Evolutionary conservation across 129 eudicot species (phyloP).

Genomic region (Heracleum sosnowskyi): DNA sequence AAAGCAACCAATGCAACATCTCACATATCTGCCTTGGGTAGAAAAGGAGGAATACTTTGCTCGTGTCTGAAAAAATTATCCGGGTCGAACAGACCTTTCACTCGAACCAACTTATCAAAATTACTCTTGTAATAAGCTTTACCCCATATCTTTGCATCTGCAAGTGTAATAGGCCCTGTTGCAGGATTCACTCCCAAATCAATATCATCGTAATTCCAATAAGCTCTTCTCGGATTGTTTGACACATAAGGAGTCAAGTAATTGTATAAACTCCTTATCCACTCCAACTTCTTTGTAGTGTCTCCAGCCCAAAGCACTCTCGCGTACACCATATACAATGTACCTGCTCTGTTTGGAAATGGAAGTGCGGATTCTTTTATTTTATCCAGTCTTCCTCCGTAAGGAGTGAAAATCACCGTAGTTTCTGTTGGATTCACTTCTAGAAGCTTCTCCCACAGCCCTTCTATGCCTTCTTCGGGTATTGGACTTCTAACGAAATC

Average conservation of each 20-base stretch:
- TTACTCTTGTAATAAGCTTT: not conserved
- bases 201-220: conserved; percentile 5
- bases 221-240: not conserved
- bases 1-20: not conserved
- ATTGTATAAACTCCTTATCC: not conserved
- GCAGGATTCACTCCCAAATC: conserved; percentile 4
- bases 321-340: conserved; percentile 2
- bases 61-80: conserved; percentile 6
- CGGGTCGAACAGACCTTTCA: not conserved
- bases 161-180: not conserved
- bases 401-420: not conserved
- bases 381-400: conserved; percentile 2
- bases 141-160: not conserved
- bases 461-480: not conserved
- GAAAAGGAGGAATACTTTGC: conserved; percentile 6
- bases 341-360: conserved; percentile 6
- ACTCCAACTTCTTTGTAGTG: not conserved
- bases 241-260: conserved; percentile 5
- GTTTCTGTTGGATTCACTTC: conserved; percentile 1
- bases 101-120: conserved; percentile 9
- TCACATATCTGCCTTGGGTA: conserved; percentile 2
- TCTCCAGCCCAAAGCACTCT: conserved; percentile 1
- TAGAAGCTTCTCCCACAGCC: conserved; percentile 9
- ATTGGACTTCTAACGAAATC: conserved; percentile 1
- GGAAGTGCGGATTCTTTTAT: not conserved